Evolutionary conservation across 2,329 filamentous ascomycete genomes (phyloP), one percentile per base, ranked within the genome.

Genomic region (Cladosporium sp.): DNA sequence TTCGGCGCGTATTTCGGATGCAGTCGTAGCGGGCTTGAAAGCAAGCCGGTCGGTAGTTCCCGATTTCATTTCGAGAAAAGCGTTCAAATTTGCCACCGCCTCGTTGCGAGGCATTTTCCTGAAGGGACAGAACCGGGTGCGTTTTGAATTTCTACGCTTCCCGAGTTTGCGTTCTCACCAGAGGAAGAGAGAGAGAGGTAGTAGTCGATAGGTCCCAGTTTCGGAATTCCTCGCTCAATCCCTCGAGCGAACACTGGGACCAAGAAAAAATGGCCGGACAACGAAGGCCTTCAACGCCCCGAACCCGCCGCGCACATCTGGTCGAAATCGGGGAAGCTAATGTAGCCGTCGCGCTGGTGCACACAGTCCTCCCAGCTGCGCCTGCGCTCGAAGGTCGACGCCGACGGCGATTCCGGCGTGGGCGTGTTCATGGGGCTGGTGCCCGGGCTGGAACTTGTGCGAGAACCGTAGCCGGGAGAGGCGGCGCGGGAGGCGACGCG

Each of bases 291-390:
- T 47, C 43, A 47, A 38, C 43, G 43, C 35, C 25, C 30, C 1
- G 42, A 45, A 2, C 29, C 43, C 25, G 16, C 25, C 12, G 33
- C 33, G 9, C 30, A 38, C 55, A 65, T 51, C 53, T 64, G 59
- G 53, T 66, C 63, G 49, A 65, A 65, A 49, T 64, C 64, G 1
- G 63, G 63, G 45, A 67, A 67, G 15, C 55, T 59, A 52, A 64
- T 60, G 51, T 67, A 67, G 45, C 63, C 62, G 25, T 61, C 60
- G 19, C 61, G 56, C 51, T 62, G 58, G 20, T 55, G 52, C 53
- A 54, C 57, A 53, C 60, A 64, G 46, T 63, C 61, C 45, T 65
- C 61, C 62, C 62, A 65, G 40, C 48, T 50, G 41, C 48, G 48
- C n/a, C 48, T 19, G 13, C 48, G 30, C 32, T 50, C 48, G 39